Evolutionary conservation across 495 filamentous ascomycete species (phyloP), one percentile per base, ranked within the genome.

Genomic region (Podospora sp.): DNA sequence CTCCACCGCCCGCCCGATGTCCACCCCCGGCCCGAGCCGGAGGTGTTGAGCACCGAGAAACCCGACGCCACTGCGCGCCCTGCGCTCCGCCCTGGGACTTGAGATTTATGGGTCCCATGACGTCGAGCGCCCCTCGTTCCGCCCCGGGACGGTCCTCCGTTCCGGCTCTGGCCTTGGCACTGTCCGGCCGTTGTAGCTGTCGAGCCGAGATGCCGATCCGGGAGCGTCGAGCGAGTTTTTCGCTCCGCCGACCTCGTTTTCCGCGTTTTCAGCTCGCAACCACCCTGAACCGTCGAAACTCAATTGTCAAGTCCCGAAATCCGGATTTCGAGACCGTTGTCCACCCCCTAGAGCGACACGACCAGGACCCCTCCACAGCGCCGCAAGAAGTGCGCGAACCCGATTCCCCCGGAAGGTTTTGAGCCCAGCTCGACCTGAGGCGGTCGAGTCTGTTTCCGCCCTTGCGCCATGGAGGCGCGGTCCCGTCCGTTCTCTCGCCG

Each of bases 121-220:
- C 53, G 64, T 65, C 14, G 64, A 65, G 65, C 64, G 56, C 53
- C 14, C 46, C 46, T 27, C 66, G 67, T 64, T 69, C 70, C 70
- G 64, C 70, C 53, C 3, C 6, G 33, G 63, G 60, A 21, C 35
- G 56, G 69, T 66, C 70, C 67, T 22, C 26, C 6, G 61, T 63
- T 63, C 65, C 64, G 49, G 55, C 40, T 61, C 60, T 50, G 61
- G 50, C 61, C 55, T 55, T 33, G 29, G 29, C 29, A 33, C 29
- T 8, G 29, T 61, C 55, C n/a, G n/a, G 58, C 24, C 60, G 60
- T 64, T 21, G 60, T 3, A 64, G 67, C 62, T 36, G 70, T 64
- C 49, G 65, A 72, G 60, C 60, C 24, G 64, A 60, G 64, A 65
- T n/a, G 63, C 27, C 22, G 16, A 53, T 52, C 67, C 36, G 33